These are phyloP conservation scores for Stenocarpella maydis DNA, from an alignment of 2,329 filamentous ascomycete species.

Conservation along the genomic window DNA sequence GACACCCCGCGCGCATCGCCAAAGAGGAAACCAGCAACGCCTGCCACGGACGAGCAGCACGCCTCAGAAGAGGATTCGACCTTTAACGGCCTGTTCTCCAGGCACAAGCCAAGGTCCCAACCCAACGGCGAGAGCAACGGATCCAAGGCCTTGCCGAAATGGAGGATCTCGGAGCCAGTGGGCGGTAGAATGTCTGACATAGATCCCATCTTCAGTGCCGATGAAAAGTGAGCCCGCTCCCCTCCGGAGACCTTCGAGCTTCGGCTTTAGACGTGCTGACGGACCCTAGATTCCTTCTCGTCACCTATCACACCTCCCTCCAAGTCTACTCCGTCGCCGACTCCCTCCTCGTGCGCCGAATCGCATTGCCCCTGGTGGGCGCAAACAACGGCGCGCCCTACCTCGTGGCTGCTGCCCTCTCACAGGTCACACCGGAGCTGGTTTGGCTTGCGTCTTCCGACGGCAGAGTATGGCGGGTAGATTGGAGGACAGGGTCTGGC, in stretches of 20 bases:
- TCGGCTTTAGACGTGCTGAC: conserved; percentile 39
- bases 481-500: conserved; percentile 63
- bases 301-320: conserved; percentile 77
- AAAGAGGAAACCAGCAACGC: conserved; percentile 24
- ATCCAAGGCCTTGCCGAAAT: conserved; percentile 42
- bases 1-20: conserved; percentile 27
- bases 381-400: conserved; percentile 46
- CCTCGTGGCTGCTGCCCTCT: conserved; percentile 52
- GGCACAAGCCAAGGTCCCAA: background rate
- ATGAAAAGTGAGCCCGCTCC: conserved; percentile 63
- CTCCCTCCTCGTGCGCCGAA: conserved; percentile 79
- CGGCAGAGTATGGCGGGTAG: conserved; percentile 63
- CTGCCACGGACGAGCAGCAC: conserved; percentile 33
- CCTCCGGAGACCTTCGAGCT: background rate
- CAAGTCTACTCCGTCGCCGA: conserved; percentile 84
- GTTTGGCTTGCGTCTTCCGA: conserved; percentile 69
- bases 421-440: conserved; percentile 52
- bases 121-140: conserved; percentile 3
- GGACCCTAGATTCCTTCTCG: conserved; percentile 71
- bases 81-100: conserved; percentile 9
- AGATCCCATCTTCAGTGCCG: conserved; percentile 67
- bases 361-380: conserved; percentile 60
- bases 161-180: conserved; percentile 71
- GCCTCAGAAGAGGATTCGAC: background rate
- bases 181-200: conserved; percentile 71